These are phyloP conservation scores for Eutrema salsugineum DNA, from an alignment of 441 rosid genomes.

Conservation along the genomic window DNA sequence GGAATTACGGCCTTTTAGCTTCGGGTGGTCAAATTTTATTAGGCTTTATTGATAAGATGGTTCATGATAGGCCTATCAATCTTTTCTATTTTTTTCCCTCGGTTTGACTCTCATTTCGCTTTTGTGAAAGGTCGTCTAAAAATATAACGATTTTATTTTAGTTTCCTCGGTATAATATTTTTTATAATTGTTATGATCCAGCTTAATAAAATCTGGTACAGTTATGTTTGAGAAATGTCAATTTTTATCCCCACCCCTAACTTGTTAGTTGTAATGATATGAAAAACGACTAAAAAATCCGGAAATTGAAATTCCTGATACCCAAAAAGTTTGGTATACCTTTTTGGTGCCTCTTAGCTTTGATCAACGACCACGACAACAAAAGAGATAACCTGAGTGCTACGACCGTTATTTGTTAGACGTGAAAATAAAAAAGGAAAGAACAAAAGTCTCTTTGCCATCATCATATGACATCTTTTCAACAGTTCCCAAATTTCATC, in stretches of 20 bases:
- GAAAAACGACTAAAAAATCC: neutral
- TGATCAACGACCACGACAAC: neutral
- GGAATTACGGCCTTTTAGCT: neutral
- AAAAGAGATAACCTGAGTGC: neutral
- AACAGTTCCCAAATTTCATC: neutral
- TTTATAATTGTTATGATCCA: no score
- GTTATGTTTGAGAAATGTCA: no score
- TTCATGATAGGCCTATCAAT: no score
- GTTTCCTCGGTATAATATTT: no score
- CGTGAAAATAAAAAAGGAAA: neutral
- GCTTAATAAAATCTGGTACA: no score
- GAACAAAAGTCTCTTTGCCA: neutral
- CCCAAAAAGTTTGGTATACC: neutral
- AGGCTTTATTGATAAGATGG: no score
- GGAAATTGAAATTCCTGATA: neutral
- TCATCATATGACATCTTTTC: neutral
- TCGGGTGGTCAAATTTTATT: neutral
- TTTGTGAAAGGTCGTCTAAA: no score
- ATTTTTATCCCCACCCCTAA: no score
- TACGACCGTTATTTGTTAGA: neutral
- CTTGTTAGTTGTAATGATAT: neutral
- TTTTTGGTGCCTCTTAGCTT: neutral
- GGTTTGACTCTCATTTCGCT: no score
- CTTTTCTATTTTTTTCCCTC: no score
- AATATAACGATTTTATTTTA: no score